Percentiles rank a stretch among this genome's conserved stretches.
Evolutionary conservation across 345 rosid genomes (phyloP).

Genomic region (Arabidopsis suecica): DNA sequence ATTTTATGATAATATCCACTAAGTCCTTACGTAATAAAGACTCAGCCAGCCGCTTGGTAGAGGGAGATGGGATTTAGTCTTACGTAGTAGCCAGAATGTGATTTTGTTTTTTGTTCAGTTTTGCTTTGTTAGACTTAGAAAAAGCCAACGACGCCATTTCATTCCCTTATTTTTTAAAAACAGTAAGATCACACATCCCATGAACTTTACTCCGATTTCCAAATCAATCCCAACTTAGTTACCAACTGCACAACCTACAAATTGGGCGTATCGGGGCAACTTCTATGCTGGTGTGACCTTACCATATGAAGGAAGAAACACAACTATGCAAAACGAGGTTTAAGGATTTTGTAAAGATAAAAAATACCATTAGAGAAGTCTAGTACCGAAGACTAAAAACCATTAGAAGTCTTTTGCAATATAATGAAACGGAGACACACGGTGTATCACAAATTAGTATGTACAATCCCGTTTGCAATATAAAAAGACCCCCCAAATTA

Average conservation of each 20-base stretch:
- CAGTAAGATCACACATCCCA: background rate
- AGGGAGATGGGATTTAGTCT: background rate
- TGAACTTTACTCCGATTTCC: background rate
- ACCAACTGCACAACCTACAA: background rate
- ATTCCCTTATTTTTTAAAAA: background rate
- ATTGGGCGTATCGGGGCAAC: background rate
- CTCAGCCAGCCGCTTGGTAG: no score
- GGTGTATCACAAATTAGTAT: slow-evolving; percentile 27
- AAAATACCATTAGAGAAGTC: background rate
- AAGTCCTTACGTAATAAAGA: no score
- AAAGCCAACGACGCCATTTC: background rate
- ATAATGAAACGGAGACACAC: slow-evolving; percentile 20
- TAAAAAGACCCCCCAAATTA: slow-evolving; percentile 10
- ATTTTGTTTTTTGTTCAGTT: background rate
- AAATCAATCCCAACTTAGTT: background rate
- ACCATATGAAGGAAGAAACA: background rate
- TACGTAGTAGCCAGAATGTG: background rate
- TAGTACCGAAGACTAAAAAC: background rate
- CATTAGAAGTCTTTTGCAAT: slow-evolving; percentile 31
- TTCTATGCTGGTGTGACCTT: background rate
- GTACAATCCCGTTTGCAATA: slow-evolving; percentile 32
- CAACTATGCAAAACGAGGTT: background rate
- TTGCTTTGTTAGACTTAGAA: background rate
- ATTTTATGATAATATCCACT: no score
- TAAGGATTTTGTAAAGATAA: background rate